A percentile compares a stretch with the other conserved stretches of the same genome.
Evolutionary conservation across 2,329 filamentous ascomycete species (phyloP).

Genomic region (Curvularia sp.): DNA sequence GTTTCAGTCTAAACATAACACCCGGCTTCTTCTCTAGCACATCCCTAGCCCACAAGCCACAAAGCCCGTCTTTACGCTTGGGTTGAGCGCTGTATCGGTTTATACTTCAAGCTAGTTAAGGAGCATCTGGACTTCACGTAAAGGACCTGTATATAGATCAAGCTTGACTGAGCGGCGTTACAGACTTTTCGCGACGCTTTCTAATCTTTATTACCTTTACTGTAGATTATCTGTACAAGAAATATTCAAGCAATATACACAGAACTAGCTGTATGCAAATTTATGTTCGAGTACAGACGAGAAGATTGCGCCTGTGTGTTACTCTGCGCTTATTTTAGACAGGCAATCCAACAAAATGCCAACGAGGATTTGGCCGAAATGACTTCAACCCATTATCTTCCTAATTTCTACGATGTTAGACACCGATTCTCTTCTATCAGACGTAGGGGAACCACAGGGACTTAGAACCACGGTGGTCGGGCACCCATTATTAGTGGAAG

Average conservation of each 20-base stretch:
- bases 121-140: conserved; percentile 24
- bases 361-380: too few relatives aligned
- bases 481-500: not conserved
- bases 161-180: conserved; percentile 25
- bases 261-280: too few relatives aligned
- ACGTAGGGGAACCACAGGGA: not conserved
- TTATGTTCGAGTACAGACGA: too few relatives aligned
- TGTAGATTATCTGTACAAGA: conserved; percentile 8
- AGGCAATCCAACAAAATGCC: not conserved
- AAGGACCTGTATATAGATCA: conserved; percentile 27
- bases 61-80: conserved; percentile 20
- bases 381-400: too few relatives aligned
- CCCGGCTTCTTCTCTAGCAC: conserved; percentile 14
- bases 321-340: not conserved
- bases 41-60: conserved; percentile 17
- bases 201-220: conserved; percentile 30
- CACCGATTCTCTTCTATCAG: not conserved
- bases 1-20: conserved; percentile 15
- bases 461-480: not conserved
- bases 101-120: conserved; percentile 28
- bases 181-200: conserved; percentile 24
- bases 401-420: not conserved
- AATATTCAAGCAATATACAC: too few relatives aligned
- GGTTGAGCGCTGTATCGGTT: conserved; percentile 19
- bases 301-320: not conserved